Evolutionary conservation across 306 rosid species (phyloP).

Genomic region (Cucurbita maxima): DNA sequence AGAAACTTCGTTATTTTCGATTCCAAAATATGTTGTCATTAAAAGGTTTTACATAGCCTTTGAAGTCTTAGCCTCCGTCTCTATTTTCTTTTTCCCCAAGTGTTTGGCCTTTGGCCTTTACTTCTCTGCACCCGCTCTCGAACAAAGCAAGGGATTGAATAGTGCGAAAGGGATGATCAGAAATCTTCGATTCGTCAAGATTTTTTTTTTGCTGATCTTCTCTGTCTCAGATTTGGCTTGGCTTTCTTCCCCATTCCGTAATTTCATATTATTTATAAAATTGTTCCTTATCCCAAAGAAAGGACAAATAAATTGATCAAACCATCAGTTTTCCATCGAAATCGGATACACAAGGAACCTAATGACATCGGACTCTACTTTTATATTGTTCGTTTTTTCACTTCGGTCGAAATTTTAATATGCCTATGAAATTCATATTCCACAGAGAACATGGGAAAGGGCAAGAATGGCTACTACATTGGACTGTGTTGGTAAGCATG

Average conservation of each 20-base stretch:
- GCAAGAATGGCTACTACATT: constrained; percentile 68
- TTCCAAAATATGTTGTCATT: too few species aligned
- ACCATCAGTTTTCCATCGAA: neutral
- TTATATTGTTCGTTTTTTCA: neutral
- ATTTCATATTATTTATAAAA: neutral
- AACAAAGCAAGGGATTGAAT: too few species aligned
- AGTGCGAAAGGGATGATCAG: too few species aligned
- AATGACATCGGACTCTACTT: neutral
- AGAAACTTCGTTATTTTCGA: too few species aligned
- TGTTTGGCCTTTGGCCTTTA: too few species aligned
- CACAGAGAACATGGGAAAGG: constrained; percentile 98
- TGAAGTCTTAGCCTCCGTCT: too few species aligned
- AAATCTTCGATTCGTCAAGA: too few species aligned
- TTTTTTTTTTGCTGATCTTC: neutral
- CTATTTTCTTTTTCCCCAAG: too few species aligned
- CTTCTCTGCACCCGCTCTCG: too few species aligned
- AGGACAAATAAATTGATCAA: neutral
- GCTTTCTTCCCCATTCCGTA: neutral
- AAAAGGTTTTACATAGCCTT: too few species aligned
- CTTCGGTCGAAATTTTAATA: neutral
- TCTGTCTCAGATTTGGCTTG: neutral
- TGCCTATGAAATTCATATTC: neutral
- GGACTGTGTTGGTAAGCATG: constrained; percentile 73
- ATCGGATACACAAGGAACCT: neutral
- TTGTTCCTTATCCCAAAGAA: neutral